Evolutionary conservation across 306 rosid genomes (phyloP).

Genomic region (Quercus alba): DNA sequence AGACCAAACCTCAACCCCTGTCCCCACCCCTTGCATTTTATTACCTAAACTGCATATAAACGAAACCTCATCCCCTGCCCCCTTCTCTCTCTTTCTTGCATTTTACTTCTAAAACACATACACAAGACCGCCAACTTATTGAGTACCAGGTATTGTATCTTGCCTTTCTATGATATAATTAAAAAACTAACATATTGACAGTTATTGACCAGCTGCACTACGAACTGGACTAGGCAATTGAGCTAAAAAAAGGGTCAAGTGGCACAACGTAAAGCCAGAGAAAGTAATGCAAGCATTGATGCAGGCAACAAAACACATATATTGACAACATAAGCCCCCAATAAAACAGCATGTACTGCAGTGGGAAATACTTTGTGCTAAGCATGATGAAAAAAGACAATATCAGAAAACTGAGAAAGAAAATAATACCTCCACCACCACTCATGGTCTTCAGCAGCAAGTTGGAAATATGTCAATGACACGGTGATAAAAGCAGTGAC

Average conservation of each 20-base stretch:
- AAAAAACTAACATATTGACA: neutral
- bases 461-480: slow-evolving; percentile 57
- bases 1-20: too few species aligned
- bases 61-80: too few species aligned
- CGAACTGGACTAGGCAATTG: neutral
- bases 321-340: neutral
- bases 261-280: neutral
- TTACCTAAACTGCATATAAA: too few species aligned
- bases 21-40: too few species aligned
- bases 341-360: neutral
- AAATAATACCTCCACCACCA: slow-evolving; percentile 60
- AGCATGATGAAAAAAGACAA: neutral
- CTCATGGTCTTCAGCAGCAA: slow-evolving; percentile 55
- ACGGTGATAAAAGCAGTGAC: slow-evolving; percentile 53
- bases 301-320: neutral
- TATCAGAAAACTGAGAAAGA: neutral
- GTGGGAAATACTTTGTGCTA: neutral
- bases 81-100: too few species aligned
- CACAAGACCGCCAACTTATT: too few species aligned
- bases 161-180: neutral
- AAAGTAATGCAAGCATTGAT: neutral
- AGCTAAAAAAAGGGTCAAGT: neutral
- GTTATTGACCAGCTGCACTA: neutral
- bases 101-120: too few species aligned
- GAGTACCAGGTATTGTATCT: too few species aligned